Base-by-base conservation (phyloP, 1,284 basidiomycete species). In the Microbotryum lychnidis-dioicae region DNA sequence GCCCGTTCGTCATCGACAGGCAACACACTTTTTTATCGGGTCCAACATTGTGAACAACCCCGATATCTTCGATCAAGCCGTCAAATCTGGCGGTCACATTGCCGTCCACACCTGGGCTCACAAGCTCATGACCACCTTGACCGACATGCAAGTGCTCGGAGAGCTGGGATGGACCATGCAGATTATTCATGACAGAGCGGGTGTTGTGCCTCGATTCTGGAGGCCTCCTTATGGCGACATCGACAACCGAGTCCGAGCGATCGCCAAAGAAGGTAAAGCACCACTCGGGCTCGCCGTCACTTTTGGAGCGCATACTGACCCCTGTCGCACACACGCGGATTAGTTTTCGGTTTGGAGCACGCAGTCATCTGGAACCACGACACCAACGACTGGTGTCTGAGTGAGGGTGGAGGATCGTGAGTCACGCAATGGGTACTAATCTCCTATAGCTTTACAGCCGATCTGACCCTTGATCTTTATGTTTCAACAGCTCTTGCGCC, bases 11-110 rank as follows among this genome's bases (percentile, higher is more conserved):
- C 14, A 16, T 42, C 16, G 10, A 42, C 16, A 42, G 37, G 82
- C 83, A 2, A 91, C 89, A 1, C 88, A 91, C 74, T 91, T 91
- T 73, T 81, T 89, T 77, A 91, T 92, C 69, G 89, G 89, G 31
- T 70, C 78, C 37, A 85, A 88, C 71, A 86, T 91, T 65, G 70
- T 85, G 37, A 61, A 74, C 54, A 77, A 85, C 72, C 80, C 82
- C 10, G 72, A 79, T 29, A 70, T 79, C 53, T 68, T 69, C 57
- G n/a, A 61, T 6, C 58, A 65, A 37, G 69, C 67, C 1, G 42
- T 66, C 9, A 51, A 50, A 1, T 57, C 55, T 37, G 63, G 67
- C 2, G 58, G 54, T 1, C 70, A 72, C 46, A 52, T 71, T 50
- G 72, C 63, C 4, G 65, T 70, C 7, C 72, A 72, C 55, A 70